These are phyloP conservation scores for Sphaerulina vaccinii DNA, from an alignment of 2,329 filamentous ascomycete genomes.

Conservation along the genomic window DNA sequence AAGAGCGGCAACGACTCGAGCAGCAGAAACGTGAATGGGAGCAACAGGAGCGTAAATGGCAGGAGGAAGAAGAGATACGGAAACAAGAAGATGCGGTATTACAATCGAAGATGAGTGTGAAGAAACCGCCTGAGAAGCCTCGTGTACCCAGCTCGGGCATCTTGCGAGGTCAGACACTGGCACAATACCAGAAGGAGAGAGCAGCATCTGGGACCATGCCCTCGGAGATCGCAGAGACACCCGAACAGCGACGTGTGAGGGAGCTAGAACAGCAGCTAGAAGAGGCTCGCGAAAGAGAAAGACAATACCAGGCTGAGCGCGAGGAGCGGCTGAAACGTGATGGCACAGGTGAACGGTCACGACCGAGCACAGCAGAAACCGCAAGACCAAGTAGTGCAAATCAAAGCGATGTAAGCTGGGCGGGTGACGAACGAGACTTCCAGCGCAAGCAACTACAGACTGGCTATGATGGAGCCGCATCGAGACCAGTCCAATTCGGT, in stretches of 20 bases:
- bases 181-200: constrained; percentile 79
- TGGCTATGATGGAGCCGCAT: constrained; percentile 30
- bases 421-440: constrained; percentile 64
- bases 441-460: constrained; percentile 58
- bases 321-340: constrained; percentile 49
- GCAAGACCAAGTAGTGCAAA: constrained; percentile 37
- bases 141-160: constrained; percentile 46
- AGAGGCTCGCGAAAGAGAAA: constrained; percentile 65
- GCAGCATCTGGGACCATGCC: constrained; percentile 38
- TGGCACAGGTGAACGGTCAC: constrained; percentile 35
- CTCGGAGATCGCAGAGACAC: constrained; percentile 39
- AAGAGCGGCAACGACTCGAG: constrained; percentile 59
- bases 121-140: constrained; percentile 61
- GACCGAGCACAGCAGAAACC: constrained; percentile 35
- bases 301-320: constrained; percentile 61
- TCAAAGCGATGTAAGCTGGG: constrained; percentile 63
- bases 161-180: constrained; percentile 79
- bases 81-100: constrained; percentile 71
- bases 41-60: constrained; percentile 74
- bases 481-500: constrained; percentile 41
- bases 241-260: constrained; percentile 67
- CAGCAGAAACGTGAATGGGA: constrained; percentile 74
- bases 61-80: constrained; percentile 70
- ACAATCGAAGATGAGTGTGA: constrained; percentile 62
- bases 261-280: constrained; percentile 75